Conservation (phyloP, 345 rosid species). For the Turnera subulata region DNA sequence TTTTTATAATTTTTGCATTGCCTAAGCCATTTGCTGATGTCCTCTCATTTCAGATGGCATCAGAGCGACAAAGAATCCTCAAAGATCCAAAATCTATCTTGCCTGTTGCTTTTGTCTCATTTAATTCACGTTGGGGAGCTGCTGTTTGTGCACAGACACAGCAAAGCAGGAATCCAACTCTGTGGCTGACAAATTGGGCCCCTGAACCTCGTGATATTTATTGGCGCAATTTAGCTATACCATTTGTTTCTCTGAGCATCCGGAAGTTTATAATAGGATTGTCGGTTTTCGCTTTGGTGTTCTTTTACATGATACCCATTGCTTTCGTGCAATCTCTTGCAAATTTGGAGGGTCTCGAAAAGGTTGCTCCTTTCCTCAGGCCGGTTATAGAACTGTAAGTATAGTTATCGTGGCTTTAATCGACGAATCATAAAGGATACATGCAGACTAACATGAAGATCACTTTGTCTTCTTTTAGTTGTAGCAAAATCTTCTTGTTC, state of each 20-base stretch:
- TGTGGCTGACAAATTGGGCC: constrained; percentile 92
- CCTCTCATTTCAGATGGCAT: constrained; percentile 52
- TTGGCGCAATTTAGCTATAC: constrained; percentile 90
- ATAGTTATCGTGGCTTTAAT: constrained; percentile 4
- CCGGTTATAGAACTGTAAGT: constrained; percentile 93
- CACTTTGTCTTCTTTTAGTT: too few relatives aligned
- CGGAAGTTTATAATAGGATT: constrained; percentile 68
- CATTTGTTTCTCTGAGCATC: constrained; percentile 77
- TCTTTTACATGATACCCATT: constrained; percentile 98
- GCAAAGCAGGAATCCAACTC: constrained; percentile 87
- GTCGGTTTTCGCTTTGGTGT: constrained; percentile 75
- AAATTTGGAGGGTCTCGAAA: constrained; percentile 81
- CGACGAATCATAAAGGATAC: too few relatives aligned
- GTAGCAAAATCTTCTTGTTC: too few relatives aligned
- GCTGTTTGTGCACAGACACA: constrained; percentile 98
- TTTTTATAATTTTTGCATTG: neutral
- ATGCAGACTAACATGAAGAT: too few relatives aligned
- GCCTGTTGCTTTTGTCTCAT: constrained; percentile 87
- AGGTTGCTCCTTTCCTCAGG: constrained; percentile 90
- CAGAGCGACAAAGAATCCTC: constrained; percentile 67
- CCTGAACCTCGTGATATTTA: constrained; percentile 97
- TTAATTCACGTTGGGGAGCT: constrained; percentile 94
- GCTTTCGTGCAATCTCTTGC: constrained; percentile 99
- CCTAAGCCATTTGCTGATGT: neutral
- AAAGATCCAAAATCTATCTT: constrained; percentile 63